Conservation (phyloP, 768 basidiomycete species). For the Lepiota brunneoincarnata region DNA sequence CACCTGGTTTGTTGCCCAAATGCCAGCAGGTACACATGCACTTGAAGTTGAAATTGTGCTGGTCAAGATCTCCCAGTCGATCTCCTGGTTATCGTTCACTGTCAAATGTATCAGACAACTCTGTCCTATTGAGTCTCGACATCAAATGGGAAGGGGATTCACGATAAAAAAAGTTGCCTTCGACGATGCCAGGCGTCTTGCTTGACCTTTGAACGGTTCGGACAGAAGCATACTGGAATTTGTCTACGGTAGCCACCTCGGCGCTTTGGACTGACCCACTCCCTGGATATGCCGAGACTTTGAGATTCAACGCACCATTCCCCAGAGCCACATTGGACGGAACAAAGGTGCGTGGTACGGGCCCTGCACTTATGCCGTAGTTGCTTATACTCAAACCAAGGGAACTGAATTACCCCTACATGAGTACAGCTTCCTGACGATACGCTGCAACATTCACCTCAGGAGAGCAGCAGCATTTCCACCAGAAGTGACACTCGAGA, state of each 20-base stretch:
- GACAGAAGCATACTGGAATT: constrained; percentile 32
- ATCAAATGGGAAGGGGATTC: constrained; percentile 13
- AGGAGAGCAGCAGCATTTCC: constrained; percentile 21
- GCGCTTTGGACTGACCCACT: constrained; percentile 26
- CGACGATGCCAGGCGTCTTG: constrained; percentile 28
- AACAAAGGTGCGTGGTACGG: constrained; percentile 23
- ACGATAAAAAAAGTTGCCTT: constrained; percentile 37
- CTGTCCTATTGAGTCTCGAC: not conserved
- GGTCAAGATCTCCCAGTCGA: constrained; percentile 33
- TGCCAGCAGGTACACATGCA: constrained; percentile 28
- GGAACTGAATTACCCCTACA: constrained; percentile 11
- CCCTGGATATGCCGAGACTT: constrained; percentile 29
- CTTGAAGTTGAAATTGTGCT: constrained; percentile 26
- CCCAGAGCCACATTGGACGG: constrained; percentile 29
- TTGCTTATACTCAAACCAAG: constrained; percentile 28
- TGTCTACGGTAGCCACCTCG: constrained; percentile 26
- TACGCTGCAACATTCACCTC: constrained; percentile 15
- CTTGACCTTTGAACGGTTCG: constrained; percentile 33
- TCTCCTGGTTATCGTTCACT: constrained; percentile 31
- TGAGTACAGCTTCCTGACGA: not conserved
- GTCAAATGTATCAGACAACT: not conserved
- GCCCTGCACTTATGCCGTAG: constrained; percentile 16
- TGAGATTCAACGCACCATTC: constrained; percentile 29
- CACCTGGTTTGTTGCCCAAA: constrained; percentile 36
- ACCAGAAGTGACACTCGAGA: constrained; percentile 21